These are phyloP conservation scores for Blepharisma stoltei DNA, from an alignment of 73 alveolate species.

Conservation along the genomic window DNA sequence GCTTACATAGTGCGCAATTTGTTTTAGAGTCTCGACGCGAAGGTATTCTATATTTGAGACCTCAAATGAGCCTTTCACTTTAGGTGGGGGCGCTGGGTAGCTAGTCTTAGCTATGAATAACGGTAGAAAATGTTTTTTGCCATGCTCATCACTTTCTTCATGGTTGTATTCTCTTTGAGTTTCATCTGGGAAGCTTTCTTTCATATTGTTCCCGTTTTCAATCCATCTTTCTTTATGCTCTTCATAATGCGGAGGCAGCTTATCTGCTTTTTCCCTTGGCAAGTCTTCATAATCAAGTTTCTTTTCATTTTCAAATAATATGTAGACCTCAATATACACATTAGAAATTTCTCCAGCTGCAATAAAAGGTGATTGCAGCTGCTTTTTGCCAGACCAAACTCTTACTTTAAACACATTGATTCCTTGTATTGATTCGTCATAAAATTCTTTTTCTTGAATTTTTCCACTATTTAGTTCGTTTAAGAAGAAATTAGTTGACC, in stretches of 20 bases:
- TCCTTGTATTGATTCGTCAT: not conserved
- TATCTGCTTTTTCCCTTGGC: constrained; percentile 28
- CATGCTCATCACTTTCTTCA: constrained; percentile 18
- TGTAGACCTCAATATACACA: constrained; percentile 8
- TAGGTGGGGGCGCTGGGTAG: not conserved
- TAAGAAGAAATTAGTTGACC: constrained; percentile 4
- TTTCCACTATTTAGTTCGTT: not conserved
- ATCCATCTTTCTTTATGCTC: not conserved
- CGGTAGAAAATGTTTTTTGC: constrained; percentile 17
- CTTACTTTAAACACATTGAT: not conserved
- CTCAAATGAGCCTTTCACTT: not conserved
- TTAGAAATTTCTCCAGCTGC: constrained; percentile 5
- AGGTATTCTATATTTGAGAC: not conserved
- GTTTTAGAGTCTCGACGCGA: constrained; percentile 31
- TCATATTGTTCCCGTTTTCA: not conserved
- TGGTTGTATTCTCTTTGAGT: constrained; percentile 9
- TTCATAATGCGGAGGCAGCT: constrained; percentile 9
- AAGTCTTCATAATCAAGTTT: constrained; percentile 21
- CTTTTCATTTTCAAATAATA: constrained; percentile 8
- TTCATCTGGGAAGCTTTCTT: constrained; percentile 31
- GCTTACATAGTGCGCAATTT: constrained; percentile 32
- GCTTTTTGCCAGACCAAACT: constrained; percentile 26
- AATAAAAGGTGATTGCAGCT: not conserved
- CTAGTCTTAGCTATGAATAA: not conserved
- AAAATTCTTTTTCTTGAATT: constrained; percentile 25